Evolutionary conservation across 179 eudicot genomes (phyloP).

Genomic region (Drosera spatulata): DNA sequence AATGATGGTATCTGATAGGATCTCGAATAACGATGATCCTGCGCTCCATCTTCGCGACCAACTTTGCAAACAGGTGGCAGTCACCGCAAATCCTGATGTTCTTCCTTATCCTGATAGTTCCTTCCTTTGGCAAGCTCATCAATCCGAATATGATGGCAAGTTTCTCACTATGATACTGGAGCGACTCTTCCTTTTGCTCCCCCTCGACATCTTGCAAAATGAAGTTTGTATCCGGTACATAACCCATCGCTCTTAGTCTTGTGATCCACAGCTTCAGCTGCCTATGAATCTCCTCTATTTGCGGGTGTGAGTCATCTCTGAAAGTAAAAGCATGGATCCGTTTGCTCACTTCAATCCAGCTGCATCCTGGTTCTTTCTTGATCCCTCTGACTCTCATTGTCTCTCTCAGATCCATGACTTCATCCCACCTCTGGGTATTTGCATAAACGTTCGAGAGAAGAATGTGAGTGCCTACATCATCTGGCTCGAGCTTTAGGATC

Average conservation of each 20-base stretch:
- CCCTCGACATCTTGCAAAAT: slow-evolving; percentile 56
- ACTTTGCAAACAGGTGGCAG: slow-evolving; percentile 50
- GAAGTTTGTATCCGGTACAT: slow-evolving; percentile 45
- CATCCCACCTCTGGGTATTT: slow-evolving; percentile 52
- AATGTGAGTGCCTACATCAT: slow-evolving; percentile 47
- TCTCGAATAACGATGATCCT: slow-evolving; percentile 49
- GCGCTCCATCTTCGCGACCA: slow-evolving; percentile 41
- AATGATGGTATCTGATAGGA: slow-evolving; percentile 63
- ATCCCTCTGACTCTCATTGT: slow-evolving; percentile 32
- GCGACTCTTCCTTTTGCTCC: slow-evolving; percentile 59
- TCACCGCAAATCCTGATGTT: slow-evolving; percentile 69
- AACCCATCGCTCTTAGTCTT: slow-evolving; percentile 46
- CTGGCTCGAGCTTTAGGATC: slow-evolving; percentile 39
- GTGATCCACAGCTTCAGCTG: slow-evolving; percentile 28
- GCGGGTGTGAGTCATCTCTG: slow-evolving; percentile 49
- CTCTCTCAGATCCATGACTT: slow-evolving; percentile 34
- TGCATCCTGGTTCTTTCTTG: slow-evolving; percentile 56
- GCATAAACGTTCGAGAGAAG: slow-evolving; percentile 56
- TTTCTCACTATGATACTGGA: slow-evolving; percentile 62
- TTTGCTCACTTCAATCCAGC: slow-evolving; percentile 58
- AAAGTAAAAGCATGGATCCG: slow-evolving; percentile 39
- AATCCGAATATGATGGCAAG: slow-evolving; percentile 48
- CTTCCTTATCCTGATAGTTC: slow-evolving; percentile 44
- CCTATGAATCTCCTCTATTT: slow-evolving; percentile 20
- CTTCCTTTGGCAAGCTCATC: slow-evolving; percentile 30